A percentile compares a stretch with the other conserved stretches of the same genome.
These are phyloP conservation scores for Euphorbia schlechtendalii DNA, from an alignment of 441 rosid genomes.

Conservation along the genomic window DNA sequence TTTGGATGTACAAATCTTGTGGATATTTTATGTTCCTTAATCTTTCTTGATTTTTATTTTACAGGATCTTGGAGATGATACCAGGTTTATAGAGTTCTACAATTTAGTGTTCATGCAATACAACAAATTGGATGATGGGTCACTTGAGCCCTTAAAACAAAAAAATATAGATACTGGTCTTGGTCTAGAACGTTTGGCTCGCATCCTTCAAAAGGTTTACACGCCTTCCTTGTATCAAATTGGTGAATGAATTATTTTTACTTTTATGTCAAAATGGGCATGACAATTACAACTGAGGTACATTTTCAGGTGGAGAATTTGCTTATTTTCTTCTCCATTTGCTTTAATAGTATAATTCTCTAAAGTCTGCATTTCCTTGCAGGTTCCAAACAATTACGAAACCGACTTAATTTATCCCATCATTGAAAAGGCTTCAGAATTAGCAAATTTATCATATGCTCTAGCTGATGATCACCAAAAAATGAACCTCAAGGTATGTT, in stretches of 20 bases:
- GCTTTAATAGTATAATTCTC: constrained; percentile 11
- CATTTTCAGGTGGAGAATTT: not conserved
- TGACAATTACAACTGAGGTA: constrained; percentile 2
- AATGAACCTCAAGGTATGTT: constrained; percentile 55
- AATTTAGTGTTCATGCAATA: constrained; percentile 94
- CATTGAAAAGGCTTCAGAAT: constrained; percentile 56
- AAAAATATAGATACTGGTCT: constrained; percentile 93
- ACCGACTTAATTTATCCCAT: constrained; percentile 93
- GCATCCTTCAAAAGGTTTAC: constrained; percentile 72
- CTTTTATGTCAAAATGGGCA: constrained; percentile 17
- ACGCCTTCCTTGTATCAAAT: not conserved
- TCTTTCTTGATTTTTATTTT: constrained; percentile 11
- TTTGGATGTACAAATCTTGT: not conserved
- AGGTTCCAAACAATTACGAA: constrained; percentile 95
- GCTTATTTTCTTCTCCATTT: constrained; percentile 7
- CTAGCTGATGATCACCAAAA: constrained; percentile 47
- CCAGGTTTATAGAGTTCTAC: constrained; percentile 85
- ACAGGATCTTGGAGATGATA: constrained; percentile 93
- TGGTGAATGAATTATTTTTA: not conserved
- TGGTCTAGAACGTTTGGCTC: constrained; percentile 90
- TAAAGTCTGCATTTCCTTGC: constrained; percentile 22
- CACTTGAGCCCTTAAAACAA: constrained; percentile 82
- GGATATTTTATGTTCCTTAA: not conserved
- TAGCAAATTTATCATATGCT: constrained; percentile 62
- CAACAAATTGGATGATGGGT: constrained; percentile 73